A percentile compares a stretch with the other conserved stretches of the same genome.
These are phyloP conservation scores for Babesia bigemina DNA, from an alignment of 169 alveolate species.

Conservation along the genomic window DNA sequence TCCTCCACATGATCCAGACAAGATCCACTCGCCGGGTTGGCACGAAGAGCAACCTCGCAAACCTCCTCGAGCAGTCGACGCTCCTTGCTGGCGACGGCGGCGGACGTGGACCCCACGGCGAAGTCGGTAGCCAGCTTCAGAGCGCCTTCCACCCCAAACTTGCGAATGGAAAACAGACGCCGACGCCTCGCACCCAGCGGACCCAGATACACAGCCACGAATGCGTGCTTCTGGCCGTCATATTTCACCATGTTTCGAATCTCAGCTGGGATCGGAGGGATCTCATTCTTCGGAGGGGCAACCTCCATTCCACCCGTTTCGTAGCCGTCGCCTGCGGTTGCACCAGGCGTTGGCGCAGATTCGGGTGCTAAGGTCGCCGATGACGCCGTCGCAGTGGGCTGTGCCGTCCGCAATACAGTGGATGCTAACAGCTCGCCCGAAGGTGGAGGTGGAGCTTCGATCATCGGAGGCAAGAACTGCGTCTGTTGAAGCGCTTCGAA, in stretches of 20 bases:
- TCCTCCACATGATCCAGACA: constrained; percentile 34
- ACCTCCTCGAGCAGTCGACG: constrained; percentile 57
- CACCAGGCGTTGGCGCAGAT: not conserved
- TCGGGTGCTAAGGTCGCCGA: not conserved
- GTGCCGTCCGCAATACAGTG: not conserved
- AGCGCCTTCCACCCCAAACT: constrained; percentile 71
- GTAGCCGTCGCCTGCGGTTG: not conserved
- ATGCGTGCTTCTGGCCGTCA: constrained; percentile 71
- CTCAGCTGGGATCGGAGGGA: constrained; percentile 47
- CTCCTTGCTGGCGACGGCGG: constrained; percentile 49
- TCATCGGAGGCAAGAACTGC: not conserved
- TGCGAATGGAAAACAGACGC: constrained; percentile 63
- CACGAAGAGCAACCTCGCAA: constrained; percentile 35
- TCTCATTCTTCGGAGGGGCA: not conserved
- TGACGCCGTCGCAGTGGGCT: not conserved
- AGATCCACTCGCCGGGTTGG: constrained; percentile 30
- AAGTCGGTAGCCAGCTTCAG: constrained; percentile 66
- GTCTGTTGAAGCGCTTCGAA: not conserved
- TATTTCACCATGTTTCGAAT: constrained; percentile 44
- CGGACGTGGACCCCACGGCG: constrained; percentile 36
- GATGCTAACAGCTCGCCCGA: not conserved
- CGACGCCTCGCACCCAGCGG: constrained; percentile 70
- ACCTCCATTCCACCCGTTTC: not conserved
- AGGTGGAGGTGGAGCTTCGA: not conserved
- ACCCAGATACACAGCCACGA: constrained; percentile 70